These are phyloP conservation scores for Physcia stellaris DNA, from an alignment of 495 filamentous ascomycete species.

Conservation along the genomic window DNA sequence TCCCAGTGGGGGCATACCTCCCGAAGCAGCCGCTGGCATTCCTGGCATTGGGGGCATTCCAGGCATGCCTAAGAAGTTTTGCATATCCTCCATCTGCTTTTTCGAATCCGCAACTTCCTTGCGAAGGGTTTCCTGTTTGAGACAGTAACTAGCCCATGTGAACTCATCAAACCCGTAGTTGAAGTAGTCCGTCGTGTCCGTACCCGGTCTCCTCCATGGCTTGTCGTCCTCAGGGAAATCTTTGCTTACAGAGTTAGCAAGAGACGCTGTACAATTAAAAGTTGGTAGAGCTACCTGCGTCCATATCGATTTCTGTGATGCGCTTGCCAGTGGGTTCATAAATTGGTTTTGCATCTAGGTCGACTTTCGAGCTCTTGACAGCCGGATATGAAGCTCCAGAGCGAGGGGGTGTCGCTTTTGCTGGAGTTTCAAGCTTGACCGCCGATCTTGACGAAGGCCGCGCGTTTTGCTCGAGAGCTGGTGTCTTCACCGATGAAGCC, in stretches of 20 bases:
- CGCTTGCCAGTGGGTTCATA: constrained; percentile 62
- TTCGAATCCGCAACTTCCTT: constrained; percentile 63
- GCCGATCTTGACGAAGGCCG: constrained; percentile 26
- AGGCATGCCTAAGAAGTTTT: constrained; percentile 65
- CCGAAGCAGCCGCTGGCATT: constrained; percentile 30
- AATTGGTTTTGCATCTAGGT: constrained; percentile 69
- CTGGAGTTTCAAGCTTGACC: constrained; percentile 22
- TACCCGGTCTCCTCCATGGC: constrained; percentile 91
- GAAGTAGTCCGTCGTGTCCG: constrained; percentile 93
- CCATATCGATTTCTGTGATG: constrained; percentile 72
- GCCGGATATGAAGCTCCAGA: constrained; percentile 48
- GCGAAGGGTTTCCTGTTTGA: constrained; percentile 69
- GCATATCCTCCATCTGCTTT: constrained; percentile 79
- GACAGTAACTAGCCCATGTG: constrained; percentile 89
- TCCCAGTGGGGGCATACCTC: constrained; percentile 53
- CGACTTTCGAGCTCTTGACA: constrained; percentile 63
- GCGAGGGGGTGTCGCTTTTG: constrained; percentile 29
- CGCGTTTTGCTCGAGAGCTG: no score
- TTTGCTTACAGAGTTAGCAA: constrained; percentile 9
- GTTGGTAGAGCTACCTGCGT: constrained; percentile 47
- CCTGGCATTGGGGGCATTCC: constrained; percentile 56
- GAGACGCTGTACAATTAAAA: no score
- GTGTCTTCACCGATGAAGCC: no score
- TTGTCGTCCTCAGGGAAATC: constrained; percentile 78
- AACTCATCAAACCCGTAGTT: constrained; percentile 99